Conservation (phyloP, 1,284 basidiomycete species). For the Heimioporus retisporus region DNA sequence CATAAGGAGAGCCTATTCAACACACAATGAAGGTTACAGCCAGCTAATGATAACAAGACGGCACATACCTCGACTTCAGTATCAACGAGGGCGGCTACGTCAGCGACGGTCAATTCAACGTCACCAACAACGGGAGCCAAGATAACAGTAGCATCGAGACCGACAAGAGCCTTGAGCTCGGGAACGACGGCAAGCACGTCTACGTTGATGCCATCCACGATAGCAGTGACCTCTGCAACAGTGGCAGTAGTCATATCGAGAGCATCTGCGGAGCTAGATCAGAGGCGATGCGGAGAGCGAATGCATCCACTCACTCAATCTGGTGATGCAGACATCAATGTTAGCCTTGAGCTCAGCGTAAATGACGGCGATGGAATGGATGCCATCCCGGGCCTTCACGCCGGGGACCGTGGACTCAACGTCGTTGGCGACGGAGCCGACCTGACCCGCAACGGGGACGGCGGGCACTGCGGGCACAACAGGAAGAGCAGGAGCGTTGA, state of each 20-base stretch:
- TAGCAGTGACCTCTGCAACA: slow-evolving; percentile 36
- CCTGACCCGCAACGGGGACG: neutral
- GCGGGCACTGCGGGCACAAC: neutral
- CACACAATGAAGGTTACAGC: slow-evolving; percentile 16
- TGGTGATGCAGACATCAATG: slow-evolving; percentile 33
- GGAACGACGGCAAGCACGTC: slow-evolving; percentile 42
- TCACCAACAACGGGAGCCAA: slow-evolving; percentile 45
- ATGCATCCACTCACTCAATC: slow-evolving; percentile 44
- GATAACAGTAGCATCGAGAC: slow-evolving; percentile 40
- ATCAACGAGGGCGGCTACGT: slow-evolving; percentile 45
- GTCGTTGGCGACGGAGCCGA: neutral
- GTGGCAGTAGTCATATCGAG: slow-evolving; percentile 44
- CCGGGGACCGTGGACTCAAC: neutral
- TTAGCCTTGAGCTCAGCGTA: slow-evolving; percentile 39
- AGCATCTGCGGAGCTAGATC: slow-evolving; percentile 36
- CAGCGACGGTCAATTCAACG: slow-evolving; percentile 38
- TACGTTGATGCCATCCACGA: slow-evolving; percentile 44
- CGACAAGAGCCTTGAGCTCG: slow-evolving; percentile 47
- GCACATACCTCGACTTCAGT: slow-evolving; percentile 33
- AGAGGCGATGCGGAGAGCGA: slow-evolving; percentile 1
- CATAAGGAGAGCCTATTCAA: slow-evolving; percentile 40
- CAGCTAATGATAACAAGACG: neutral
- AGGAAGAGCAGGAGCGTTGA: too few relatives aligned
- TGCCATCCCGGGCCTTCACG: slow-evolving; percentile 18
- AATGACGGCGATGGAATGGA: slow-evolving; percentile 23